phyloP scores from a whole-genome alignment of 2,329 filamentous ascomycete species.

The Alternaria alternata region DNA sequence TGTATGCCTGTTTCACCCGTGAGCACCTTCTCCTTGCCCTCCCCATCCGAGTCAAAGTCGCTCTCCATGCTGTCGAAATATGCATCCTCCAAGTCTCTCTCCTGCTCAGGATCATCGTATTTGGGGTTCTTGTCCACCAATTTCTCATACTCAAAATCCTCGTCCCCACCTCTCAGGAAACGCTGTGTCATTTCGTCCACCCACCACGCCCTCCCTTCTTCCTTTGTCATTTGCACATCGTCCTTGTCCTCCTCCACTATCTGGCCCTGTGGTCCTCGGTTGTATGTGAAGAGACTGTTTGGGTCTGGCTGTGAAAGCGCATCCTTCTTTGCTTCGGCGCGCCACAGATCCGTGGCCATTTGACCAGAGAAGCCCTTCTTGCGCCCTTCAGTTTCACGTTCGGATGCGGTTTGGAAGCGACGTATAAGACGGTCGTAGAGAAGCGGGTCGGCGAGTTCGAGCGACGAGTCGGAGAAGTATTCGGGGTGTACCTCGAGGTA shows the following conservation, averaged over 20 bases:
- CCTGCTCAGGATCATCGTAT: conserved; percentile 71
- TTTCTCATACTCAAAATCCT: conserved; percentile 76
- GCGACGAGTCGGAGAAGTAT: conserved; percentile 70
- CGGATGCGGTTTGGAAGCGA: conserved; percentile 74
- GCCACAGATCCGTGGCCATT: conserved; percentile 77
- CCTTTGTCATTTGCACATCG: conserved; percentile 65
- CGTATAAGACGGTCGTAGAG: conserved; percentile 84
- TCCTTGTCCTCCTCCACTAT: conserved; percentile 67
- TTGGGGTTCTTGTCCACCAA: conserved; percentile 75
- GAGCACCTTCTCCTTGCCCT: conserved; percentile 49
- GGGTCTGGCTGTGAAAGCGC: conserved; percentile 65
- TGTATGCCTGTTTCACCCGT: conserved; percentile 59
- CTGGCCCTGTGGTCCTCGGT: conserved; percentile 61
- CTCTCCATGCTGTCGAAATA: conserved; percentile 85
- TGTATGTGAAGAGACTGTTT: conserved; percentile 60
- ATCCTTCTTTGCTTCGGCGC: conserved; percentile 77
- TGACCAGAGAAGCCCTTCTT: conserved; percentile 80
- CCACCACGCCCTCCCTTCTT: conserved; percentile 76
- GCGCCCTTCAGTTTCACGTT: conserved; percentile 76
- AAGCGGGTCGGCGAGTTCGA: conserved; percentile 75
- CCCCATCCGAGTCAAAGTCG: conserved; percentile 64
- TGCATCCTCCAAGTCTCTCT: conserved; percentile 71
- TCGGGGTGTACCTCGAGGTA: conserved; percentile 76
- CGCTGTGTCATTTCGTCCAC: conserved; percentile 73
- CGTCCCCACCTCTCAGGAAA: conserved; percentile 77